These are phyloP conservation scores for Scheffersomyces titani DNA, from an alignment of 1,139 yeast species.

Conservation along the genomic window DNA sequence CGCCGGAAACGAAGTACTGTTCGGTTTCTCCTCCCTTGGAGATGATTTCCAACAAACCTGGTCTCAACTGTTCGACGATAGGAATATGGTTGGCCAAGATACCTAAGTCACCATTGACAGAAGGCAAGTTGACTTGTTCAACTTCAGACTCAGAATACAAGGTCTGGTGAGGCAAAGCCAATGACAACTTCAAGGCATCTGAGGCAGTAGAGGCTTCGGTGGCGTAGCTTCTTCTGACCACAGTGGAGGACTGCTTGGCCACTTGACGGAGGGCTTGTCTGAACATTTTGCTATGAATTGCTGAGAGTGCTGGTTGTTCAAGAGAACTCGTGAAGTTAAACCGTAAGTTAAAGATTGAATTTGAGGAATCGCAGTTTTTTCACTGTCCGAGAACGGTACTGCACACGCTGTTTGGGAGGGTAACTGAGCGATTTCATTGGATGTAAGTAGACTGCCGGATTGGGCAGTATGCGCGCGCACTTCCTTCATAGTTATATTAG, in stretches of 20 bases:
- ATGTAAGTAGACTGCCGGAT: constrained; percentile 28
- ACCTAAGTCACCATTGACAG: constrained; percentile 96
- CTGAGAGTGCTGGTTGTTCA: not conserved
- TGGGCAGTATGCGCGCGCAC: constrained; percentile 17
- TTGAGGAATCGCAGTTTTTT: not conserved
- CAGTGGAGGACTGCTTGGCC: constrained; percentile 62
- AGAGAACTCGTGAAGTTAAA: constrained; percentile 1
- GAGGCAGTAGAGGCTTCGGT: constrained; percentile 70
- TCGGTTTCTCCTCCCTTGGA: constrained; percentile 72
- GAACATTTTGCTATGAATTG: constrained; percentile 46
- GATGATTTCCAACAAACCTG: constrained; percentile 93
- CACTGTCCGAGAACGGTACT: not conserved
- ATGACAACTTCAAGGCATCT: constrained; percentile 82
- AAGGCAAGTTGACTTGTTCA: constrained; percentile 95
- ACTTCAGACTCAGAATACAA: constrained; percentile 52
- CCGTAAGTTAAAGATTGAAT: not conserved
- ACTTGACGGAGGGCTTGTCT: constrained; percentile 69
- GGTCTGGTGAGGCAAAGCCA: constrained; percentile 87
- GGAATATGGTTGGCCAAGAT: constrained; percentile 98
- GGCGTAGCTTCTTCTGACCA: constrained; percentile 82
- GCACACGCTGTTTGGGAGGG: not conserved
- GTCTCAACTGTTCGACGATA: constrained; percentile 92
- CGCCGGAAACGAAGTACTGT: constrained; percentile 93
- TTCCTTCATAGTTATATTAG: not conserved
- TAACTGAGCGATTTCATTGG: constrained; percentile 28